These are phyloP conservation scores for Exophiala aquamarina DNA, from an alignment of 2,329 filamentous ascomycete species.

Conservation along the genomic window DNA sequence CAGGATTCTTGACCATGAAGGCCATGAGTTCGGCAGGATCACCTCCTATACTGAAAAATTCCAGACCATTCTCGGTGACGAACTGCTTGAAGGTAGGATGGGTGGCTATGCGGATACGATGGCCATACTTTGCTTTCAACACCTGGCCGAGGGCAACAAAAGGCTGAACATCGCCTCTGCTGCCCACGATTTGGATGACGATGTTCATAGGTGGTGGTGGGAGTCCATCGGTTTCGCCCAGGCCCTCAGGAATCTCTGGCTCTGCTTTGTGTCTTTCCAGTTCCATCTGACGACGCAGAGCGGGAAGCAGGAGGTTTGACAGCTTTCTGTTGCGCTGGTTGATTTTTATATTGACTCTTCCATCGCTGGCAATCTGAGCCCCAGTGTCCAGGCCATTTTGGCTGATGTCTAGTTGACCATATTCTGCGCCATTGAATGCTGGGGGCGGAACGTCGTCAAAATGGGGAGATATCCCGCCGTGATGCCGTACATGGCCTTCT, in stretches of 20 bases:
- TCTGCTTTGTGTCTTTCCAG: constrained; percentile 52
- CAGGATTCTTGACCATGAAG: constrained; percentile 89
- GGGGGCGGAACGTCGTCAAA: constrained; percentile 29
- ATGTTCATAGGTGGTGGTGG: constrained; percentile 64
- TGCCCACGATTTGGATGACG: constrained; percentile 74
- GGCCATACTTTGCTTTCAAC: constrained; percentile 64
- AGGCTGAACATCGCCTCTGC: constrained; percentile 73
- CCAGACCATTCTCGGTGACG: constrained; percentile 68
- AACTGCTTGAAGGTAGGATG: constrained; percentile 68
- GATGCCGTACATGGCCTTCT: constrained; percentile 17
- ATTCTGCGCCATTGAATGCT: constrained; percentile 39
- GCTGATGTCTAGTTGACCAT: constrained; percentile 62
- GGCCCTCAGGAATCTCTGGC: constrained; percentile 68
- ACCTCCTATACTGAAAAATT: constrained; percentile 76
- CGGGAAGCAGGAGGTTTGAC: constrained; percentile 66
- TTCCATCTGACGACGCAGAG: constrained; percentile 58
- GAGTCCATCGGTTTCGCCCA: constrained; percentile 63
- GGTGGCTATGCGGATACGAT: constrained; percentile 72
- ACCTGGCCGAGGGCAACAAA: constrained; percentile 69
- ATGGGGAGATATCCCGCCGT: constrained; percentile 18
- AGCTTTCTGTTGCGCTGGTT: constrained; percentile 67
- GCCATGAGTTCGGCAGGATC: constrained; percentile 77
- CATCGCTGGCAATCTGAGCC: constrained; percentile 68
- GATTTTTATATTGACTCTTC: constrained; percentile 77
- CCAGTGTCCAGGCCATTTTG: constrained; percentile 64